Evolutionary conservation across 768 basidiomycete genomes (phyloP).

Genomic region (Tulasnella sp.): DNA sequence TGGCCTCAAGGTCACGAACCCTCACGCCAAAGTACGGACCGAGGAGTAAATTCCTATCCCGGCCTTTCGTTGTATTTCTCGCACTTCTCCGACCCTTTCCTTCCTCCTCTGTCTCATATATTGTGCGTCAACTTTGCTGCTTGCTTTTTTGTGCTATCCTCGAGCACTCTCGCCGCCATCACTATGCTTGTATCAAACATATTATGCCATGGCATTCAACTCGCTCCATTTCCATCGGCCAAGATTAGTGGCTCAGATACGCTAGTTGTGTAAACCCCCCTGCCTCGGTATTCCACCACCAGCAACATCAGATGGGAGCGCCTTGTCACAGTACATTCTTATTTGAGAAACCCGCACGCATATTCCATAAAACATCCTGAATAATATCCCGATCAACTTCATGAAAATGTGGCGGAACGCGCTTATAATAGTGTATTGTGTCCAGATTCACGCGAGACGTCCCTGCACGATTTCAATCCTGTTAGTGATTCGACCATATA

Average conservation of each 20-base stretch:
- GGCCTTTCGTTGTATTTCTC: slow-evolving; percentile 10
- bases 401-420: not conserved
- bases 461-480: too few relatives aligned
- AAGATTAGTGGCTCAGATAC: too few relatives aligned
- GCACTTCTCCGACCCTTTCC: not conserved
- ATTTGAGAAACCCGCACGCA: not conserved
- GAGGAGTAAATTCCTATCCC: slow-evolving; percentile 53
- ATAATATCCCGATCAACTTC: too few relatives aligned
- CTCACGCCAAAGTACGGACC: slow-evolving; percentile 84
- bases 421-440: not conserved
- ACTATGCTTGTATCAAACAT: not conserved
- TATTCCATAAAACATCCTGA: not conserved
- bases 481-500: not conserved
- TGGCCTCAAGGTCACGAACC: slow-evolving; percentile 90
- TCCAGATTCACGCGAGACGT: not conserved
- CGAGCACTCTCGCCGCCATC: not conserved
- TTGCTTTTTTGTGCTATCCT: not conserved
- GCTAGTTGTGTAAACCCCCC: too few relatives aligned
- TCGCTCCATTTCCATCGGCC: not conserved
- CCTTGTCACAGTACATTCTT: not conserved
- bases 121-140: not conserved
- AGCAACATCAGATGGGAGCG: too few relatives aligned
- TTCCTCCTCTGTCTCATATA: not conserved
- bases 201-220: not conserved
- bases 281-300: too few relatives aligned